Evolutionary conservation across 1,284 basidiomycete species (phyloP), one percentile per base, ranked within the genome.

Genomic region (Trametes polyzona): DNA sequence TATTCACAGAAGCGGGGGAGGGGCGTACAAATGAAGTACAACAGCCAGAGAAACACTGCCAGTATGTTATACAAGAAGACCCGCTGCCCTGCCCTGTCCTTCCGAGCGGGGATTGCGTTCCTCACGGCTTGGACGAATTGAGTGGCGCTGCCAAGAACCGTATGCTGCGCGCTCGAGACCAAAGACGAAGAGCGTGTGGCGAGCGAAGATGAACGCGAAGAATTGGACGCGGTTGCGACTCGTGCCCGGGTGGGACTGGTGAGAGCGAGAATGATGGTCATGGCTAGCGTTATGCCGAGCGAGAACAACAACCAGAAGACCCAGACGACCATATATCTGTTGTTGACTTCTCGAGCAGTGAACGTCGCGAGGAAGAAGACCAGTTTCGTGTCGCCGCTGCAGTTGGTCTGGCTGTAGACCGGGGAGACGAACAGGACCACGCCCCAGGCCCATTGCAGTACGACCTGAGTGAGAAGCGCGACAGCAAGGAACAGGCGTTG

Each of bases 361-460:
- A 68, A 67, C 4, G 37, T 52, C 10, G 23, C 30, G 10, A 69
- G 57, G 53, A 70, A 69, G 43, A 71, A 57, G 24, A 68, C 27
- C 21, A 71, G 57, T 1, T 27, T 41, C 1, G 70, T 71, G 23
- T 49, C 46, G n/a, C 61, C 64, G 47, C 61, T 70, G 58, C 68
- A 69, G 40, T 63, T 63, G 23, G 44, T 55, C 51, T 70, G 68
- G 48, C 63, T 63, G 54, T 71, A 70, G 14, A 44, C 42, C 1
- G 64, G 63, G 4, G 68, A 66, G 16, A 69, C 64, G 50, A 71
- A 71, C 29, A 71, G 62, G 19, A 66, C 55, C 50, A 70, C 56
- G 19, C 64, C 70, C 70, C 70, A 71, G 2, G 69, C 60, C 70
- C 70, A 71, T 43, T 71, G 70, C 10, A 71, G 60, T 14, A 68